Percentiles rank a stretch among this genome's conserved stretches.
These are phyloP conservation scores for Cladorrhinum sp. DNA, from an alignment of 2,329 filamentous ascomycete genomes.

Conservation along the genomic window DNA sequence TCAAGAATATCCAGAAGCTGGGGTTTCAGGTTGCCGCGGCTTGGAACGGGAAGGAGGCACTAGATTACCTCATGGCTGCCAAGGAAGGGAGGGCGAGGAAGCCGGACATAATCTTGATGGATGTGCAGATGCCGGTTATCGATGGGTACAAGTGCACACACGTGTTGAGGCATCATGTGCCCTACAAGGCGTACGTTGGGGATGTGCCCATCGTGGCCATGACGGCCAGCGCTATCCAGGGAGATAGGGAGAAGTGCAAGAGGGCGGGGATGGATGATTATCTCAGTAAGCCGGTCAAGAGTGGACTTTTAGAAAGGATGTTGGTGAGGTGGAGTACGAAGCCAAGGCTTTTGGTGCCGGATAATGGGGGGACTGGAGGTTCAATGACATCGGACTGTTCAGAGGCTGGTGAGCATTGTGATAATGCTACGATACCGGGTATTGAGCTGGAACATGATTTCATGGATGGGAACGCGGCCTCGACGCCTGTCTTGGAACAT, in stretches of 20 bases:
- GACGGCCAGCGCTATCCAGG: constrained; percentile 55
- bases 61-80: constrained; percentile 65
- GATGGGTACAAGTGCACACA: constrained; percentile 78
- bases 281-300: constrained; percentile 52
- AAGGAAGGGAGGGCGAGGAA: constrained; percentile 49
- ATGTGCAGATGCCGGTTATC: constrained; percentile 72
- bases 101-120: constrained; percentile 76
- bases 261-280: constrained; percentile 56
- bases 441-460: constrained; percentile 10
- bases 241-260: constrained; percentile 51
- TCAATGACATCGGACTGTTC: constrained; percentile 24
- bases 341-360: constrained; percentile 8
- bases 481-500: background rate
- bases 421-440: constrained; percentile 24
- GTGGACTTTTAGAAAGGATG: constrained; percentile 43
- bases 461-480: background rate
- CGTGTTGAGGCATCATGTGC: constrained; percentile 63
- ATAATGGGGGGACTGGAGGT: background rate
- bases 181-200: constrained; percentile 58
- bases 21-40: constrained; percentile 68
- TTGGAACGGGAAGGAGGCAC: constrained; percentile 75
- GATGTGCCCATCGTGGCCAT: constrained; percentile 56
- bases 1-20: constrained; percentile 70
- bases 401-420: constrained; percentile 26
- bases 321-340: constrained; percentile 33